Base-by-base conservation (phyloP, 495 filamentous ascomycete species). In the Neurospora sp. region DNA sequence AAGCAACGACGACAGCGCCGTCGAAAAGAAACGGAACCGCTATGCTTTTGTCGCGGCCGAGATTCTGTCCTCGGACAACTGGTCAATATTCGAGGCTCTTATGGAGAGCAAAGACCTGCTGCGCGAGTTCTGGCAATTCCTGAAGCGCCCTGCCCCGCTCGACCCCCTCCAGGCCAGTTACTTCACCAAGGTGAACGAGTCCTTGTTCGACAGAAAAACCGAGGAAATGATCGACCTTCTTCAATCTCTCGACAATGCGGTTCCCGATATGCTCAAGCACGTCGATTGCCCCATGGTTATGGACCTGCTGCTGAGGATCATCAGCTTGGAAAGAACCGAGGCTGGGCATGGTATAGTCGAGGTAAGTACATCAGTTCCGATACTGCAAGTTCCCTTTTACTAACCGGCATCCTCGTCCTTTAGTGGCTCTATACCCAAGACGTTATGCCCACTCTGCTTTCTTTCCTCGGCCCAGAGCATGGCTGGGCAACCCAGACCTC, bases 221-320 rank as follows among this genome's bases (percentile, higher is more conserved):
- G 92, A 94, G 74, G 94, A 97, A 73, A 98, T 98, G 94, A 82
- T 99, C 59, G 90, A 90, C 18, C 89, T 98, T 69, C 87, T 98
- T 74, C 96, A 93, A 79, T 90, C 90, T 3, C 77, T 97, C 68
- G 90, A 95, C 39, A 89, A 90, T 44, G 91, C 96, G 40, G 86
- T 99, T 35, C 85, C 90, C 2, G 90, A 93, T 72, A 93, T 98
- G 82, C 85, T 98, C 69, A 91, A 93, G 77, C 96, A 99, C 81
- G 93, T 99, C 47, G 96, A 99, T 77, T 97, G 93, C 75, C 96
- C 96, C 0, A 96, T 97, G 92, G 90, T 99, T 27, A 99, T 99
- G 96, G 96, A 99, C 80, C 87, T 99, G 20, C 82, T 99, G 73
- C 86, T 99, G 75, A 98, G 98, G 81, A 97, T 99, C 44, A 97